phyloP scores from a whole-genome alignment of 805 yeast genomes.

The Kluyveromyces starmeri region DNA sequence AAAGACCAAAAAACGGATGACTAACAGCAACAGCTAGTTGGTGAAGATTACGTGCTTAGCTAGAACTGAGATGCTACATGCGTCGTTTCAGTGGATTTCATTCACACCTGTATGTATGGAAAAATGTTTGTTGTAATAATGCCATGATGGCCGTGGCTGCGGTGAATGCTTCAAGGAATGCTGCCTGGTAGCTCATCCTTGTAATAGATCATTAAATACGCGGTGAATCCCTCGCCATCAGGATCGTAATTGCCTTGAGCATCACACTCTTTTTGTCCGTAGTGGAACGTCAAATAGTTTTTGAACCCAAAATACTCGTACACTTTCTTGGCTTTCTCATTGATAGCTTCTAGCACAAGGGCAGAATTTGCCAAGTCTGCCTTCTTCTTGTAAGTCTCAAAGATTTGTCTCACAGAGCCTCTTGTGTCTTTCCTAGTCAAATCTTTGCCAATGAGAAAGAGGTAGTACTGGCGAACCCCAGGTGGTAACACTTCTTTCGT shows the following conservation, averaged over 20 bases:
- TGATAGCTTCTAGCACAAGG: conserved; percentile 28
- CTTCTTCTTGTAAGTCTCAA: conserved; percentile 20
- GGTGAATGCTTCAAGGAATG: neutral
- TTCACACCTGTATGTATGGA: no score
- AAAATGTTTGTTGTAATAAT: neutral
- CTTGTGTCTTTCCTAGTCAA: conserved; percentile 18
- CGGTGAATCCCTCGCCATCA: conserved; percentile 26
- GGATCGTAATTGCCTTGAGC: conserved; percentile 20
- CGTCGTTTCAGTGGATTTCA: no score
- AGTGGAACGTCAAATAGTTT: conserved; percentile 20
- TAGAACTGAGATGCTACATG: no score
- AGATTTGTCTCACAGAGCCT: conserved; percentile 28
- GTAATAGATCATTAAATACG: conserved; percentile 27
- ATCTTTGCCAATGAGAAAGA: conserved; percentile 29
- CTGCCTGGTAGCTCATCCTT: conserved; percentile 17
- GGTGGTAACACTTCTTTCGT: conserved; percentile 21
- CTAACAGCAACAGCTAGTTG: no score
- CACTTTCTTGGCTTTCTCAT: conserved; percentile 25
- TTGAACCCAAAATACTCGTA: conserved; percentile 30
- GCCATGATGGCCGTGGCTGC: neutral
- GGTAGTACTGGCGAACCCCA: conserved; percentile 23
- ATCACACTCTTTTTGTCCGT: conserved; percentile 28
- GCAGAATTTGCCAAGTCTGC: conserved; percentile 27
- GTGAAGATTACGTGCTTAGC: no score
- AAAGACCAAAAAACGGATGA: no score